A percentile compares a stretch with the other conserved stretches of the same genome.
Conservation (phyloP, 495 filamentous ascomycete species). For the Trichocladium antarcticum region DNA sequence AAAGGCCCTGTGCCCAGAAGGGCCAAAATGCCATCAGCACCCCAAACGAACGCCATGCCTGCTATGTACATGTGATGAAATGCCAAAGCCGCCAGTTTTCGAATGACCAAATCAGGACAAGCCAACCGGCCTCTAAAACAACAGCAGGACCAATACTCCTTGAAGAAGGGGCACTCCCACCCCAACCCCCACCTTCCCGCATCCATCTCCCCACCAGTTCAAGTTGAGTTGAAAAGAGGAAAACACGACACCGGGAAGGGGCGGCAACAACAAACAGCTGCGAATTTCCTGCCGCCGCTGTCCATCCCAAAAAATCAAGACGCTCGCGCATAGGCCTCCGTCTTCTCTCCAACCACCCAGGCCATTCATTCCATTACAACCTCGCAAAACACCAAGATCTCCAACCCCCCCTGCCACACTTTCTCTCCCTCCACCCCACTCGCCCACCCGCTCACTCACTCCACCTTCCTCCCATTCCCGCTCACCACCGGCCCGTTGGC, state of each 20-base stretch:
- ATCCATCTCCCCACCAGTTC: no score
- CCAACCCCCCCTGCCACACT: neutral
- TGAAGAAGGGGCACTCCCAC: neutral
- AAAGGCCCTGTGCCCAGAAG: neutral
- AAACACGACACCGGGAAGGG: no score
- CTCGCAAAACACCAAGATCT: neutral
- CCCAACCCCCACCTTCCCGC: neutral
- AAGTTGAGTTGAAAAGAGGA: no score
- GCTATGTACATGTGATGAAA: neutral
- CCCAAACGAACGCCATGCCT: neutral
- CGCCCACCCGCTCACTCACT: neutral
- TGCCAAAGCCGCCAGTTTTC: neutral
- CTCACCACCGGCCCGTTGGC: neutral
- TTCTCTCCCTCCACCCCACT: neutral
- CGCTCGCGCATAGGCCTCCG: no score
- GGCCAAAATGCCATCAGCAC: neutral
- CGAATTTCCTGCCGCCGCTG: no score
- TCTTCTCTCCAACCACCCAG: no score
- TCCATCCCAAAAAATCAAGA: no score
- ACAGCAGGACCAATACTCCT: no score
- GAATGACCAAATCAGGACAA: neutral
- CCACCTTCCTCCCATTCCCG: constrained; percentile 4
- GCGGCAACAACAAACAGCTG: no score
- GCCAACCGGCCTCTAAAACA: neutral
- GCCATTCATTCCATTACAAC: no score